Evolutionary conservation across 371 early-diverging fungal species (phyloP).

Genomic region (Smittium mucronatum): DNA sequence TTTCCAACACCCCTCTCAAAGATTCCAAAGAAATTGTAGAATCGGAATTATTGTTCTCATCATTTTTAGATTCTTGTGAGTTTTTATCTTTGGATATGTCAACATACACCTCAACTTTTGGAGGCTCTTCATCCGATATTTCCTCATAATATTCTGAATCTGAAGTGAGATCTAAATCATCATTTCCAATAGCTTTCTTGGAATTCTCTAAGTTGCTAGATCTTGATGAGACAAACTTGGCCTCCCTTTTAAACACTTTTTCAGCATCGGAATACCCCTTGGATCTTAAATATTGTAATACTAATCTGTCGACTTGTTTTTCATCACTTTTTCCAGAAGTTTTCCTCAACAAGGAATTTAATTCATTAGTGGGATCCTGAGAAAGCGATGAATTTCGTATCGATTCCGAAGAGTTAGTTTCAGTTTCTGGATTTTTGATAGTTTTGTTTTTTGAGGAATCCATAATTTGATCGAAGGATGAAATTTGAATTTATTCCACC

Average conservation of each 20-base stretch:
- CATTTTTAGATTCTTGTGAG: not conserved
- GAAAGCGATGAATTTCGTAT: no score
- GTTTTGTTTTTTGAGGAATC: no score
- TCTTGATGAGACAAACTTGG: conserved; percentile 31
- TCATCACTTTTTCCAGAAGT: conserved; percentile 6
- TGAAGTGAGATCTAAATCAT: conserved; percentile 3
- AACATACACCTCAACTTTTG: not conserved
- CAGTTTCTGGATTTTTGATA: no score
- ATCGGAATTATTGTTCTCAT: not conserved
- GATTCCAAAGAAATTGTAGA: not conserved
- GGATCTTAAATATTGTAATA: conserved; percentile 39
- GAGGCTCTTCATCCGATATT: not conserved
- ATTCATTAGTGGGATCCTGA: no score
- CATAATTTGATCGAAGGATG: no score
- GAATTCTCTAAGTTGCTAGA: conserved; percentile 31
- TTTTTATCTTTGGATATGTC: not conserved
- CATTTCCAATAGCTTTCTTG: conserved; percentile 27
- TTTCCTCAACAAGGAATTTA: no score
- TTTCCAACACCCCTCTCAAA: not conserved
- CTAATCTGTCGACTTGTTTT: conserved; percentile 38
- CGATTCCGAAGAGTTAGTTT: no score
- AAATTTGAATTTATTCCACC: no score
- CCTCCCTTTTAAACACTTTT: conserved; percentile 32
- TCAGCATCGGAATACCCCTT: conserved; percentile 44
- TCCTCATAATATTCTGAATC: not conserved